Base-by-base conservation (phyloP, 1,284 basidiomycete genomes). In the Neonothopanus nambi region DNA sequence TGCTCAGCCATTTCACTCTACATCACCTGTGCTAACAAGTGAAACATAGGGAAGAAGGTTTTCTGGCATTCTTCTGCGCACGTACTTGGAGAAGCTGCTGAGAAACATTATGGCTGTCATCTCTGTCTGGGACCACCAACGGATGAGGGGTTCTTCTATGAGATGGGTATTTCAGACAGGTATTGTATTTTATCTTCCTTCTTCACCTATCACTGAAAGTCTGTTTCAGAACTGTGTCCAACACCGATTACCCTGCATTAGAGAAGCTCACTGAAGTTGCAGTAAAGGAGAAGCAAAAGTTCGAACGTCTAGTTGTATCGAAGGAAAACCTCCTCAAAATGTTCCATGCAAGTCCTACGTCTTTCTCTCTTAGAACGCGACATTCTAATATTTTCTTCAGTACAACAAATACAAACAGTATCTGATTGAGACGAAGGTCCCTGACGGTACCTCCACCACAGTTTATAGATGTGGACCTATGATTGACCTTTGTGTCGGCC, bases 11-110 rank as follows among this genome's bases (percentile, higher is more conserved):
- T n/a, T 15, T 28, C 20, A 51, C 9, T n/a, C 17, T 50, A 13
- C 42, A 38, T 42, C 39, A 20, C 21, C 15, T 21, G n/a, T 37
- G 13, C 26, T 45, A 13, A 47, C 9, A 13, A 3, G 9, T 47
- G 17, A 12, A 7, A 6, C 37, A 21, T 61, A 91, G 89, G 93
- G 52, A 93, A 96, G 70, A 89, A 88, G 63, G 97, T 99, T 33
- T 99, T 99, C 78, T 99, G 97, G 97, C 97, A 99, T 70, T 98
- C 96, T 21, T 98, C 95, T 11, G 97, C 97, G 0, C 97, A 99
- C 73, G 95, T 99, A 52, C 81, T 99, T n/a, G 97, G 97, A 49
- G 97, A 99, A 74, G 92, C 97, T 42, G 87, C 94, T 41, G 97
- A 99, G 71, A 84, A 92, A 56, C 94, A 97, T 71, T 98, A 98